Percentiles rank a stretch among this genome's conserved stretches.
These are phyloP conservation scores for Aspergillus ostianus DNA, from an alignment of 495 filamentous ascomycete species.

Conservation along the genomic window DNA sequence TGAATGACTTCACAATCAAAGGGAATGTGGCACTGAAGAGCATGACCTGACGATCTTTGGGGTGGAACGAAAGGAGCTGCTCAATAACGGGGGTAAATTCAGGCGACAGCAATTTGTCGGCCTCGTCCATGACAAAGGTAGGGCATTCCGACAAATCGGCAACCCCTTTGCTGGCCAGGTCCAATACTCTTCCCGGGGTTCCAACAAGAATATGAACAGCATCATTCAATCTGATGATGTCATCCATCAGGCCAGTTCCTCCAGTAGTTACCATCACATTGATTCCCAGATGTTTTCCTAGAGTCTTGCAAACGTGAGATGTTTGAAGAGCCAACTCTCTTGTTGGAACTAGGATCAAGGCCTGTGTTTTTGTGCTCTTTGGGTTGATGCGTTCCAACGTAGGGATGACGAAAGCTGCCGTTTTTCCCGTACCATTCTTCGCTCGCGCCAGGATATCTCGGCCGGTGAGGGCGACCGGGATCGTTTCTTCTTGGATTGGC, in stretches of 20 bases:
- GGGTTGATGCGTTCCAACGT: slow-evolving; percentile 94
- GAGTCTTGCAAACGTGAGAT: slow-evolving; percentile 96
- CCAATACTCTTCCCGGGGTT: slow-evolving; percentile 92
- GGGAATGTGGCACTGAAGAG: slow-evolving; percentile 98
- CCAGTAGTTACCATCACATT: slow-evolving; percentile 99
- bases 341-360: slow-evolving; percentile 93
- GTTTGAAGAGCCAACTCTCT: slow-evolving; percentile 98
- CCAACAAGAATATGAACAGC: slow-evolving; percentile 97
- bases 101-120: slow-evolving; percentile 92
- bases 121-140: slow-evolving; percentile 99
- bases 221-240: slow-evolving; percentile 92
- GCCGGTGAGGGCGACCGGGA: slow-evolving; percentile 92
- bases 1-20: slow-evolving; percentile 92
- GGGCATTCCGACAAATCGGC: slow-evolving; percentile 95
- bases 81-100: slow-evolving; percentile 98
- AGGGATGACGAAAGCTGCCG: slow-evolving; percentile 95
- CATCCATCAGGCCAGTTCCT: slow-evolving; percentile 90
- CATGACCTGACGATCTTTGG: slow-evolving; percentile 97
- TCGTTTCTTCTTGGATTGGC: slow-evolving; percentile 98
- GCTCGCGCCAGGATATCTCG: slow-evolving; percentile 94
- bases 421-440: slow-evolving; percentile 99
- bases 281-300: slow-evolving; percentile 93
- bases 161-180: slow-evolving; percentile 90
- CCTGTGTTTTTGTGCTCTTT: slow-evolving; percentile 91
- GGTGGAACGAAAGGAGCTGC: slow-evolving; percentile 87